phyloP scores from a whole-genome alignment of 2,329 filamentous ascomycete genomes.

The Lachnellula hyalina region DNA sequence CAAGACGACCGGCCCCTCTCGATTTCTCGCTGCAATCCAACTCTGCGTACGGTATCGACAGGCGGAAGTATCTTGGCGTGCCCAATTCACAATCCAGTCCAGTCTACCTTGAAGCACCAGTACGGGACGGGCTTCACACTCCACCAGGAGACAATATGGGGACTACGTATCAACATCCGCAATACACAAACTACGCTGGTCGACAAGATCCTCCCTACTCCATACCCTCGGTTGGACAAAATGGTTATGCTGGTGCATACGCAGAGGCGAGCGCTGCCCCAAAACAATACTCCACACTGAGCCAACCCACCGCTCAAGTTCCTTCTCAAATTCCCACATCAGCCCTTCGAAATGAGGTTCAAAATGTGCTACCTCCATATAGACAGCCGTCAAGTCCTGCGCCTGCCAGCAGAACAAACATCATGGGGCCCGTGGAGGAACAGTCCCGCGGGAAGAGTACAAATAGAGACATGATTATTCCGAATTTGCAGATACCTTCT shows the following conservation, averaged over 20 bases:
- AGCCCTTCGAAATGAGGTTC: conserved; percentile 25
- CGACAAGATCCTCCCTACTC: conserved; percentile 34
- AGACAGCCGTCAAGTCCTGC: conserved; percentile 21
- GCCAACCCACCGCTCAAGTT: conserved; percentile 8
- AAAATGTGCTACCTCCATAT: conserved; percentile 8
- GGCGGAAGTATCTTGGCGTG: conserved; percentile 18
- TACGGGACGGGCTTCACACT: conserved; percentile 41
- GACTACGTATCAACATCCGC: conserved; percentile 41
- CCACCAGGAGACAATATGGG: conserved; percentile 50
- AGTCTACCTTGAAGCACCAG: conserved; percentile 24
- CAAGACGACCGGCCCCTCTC: conserved; percentile 26
- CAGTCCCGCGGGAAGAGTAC: conserved; percentile 18
- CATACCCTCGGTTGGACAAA: conserved; percentile 4
- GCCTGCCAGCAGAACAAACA: conserved; percentile 13
- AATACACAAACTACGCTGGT: conserved; percentile 43
- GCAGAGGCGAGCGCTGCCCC: conserved; percentile 2
- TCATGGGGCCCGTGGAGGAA: conserved; percentile 15
- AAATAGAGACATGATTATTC: conserved; percentile 22
- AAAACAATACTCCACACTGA: conserved; percentile 12
- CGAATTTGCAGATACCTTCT: conserved; percentile 60
- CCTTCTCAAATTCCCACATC: conserved; percentile 14
- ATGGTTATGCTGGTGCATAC: conserved; percentile 14
- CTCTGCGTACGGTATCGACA: conserved; percentile 17
- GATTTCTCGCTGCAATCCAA: conserved; percentile 24
- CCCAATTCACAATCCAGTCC: conserved; percentile 12